Percentiles rank a stretch among this genome's conserved stretches.
phyloP scores from a whole-genome alignment of 2,329 filamentous ascomycete genomes.

The Fusarium burgessii region DNA sequence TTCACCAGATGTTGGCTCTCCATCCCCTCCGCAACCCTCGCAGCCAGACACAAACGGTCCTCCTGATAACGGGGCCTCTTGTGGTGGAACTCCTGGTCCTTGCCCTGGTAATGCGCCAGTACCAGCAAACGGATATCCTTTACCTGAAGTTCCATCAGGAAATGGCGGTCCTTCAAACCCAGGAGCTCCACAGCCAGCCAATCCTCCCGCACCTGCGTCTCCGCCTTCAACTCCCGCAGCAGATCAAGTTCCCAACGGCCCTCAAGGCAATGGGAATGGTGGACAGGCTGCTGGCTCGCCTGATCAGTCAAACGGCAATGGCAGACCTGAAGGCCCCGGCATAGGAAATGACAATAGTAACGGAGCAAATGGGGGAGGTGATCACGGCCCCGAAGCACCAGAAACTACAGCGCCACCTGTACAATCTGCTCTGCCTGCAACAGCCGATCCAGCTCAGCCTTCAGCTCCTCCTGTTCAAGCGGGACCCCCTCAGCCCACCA shows the following conservation, averaged over 20 bases:
- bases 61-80: not conserved
- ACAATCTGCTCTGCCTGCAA: not conserved
- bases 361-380: not conserved
- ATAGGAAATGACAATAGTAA: not conserved
- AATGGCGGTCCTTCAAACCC: not conserved
- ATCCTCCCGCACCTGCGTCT: not conserved
- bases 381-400: not conserved
- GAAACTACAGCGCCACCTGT: not conserved
- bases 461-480: not conserved
- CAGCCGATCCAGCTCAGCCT: not conserved
- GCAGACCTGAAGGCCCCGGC: not conserved
- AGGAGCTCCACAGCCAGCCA: not conserved
- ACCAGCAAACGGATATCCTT: not conserved
- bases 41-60: not conserved
- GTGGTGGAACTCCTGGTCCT: not conserved
- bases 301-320: not conserved
- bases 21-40: not conserved
- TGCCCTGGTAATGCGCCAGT: conserved; percentile 1
- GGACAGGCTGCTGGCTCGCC: not conserved
- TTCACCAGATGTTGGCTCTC: not conserved
- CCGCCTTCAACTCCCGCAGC: not conserved
- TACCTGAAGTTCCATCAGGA: not conserved
- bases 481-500: not conserved
- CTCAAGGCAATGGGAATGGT: not conserved
- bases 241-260: not conserved